phyloP scores from a whole-genome alignment of 352 stramenopile genomes.

The Phytophthora aleatoria region DNA sequence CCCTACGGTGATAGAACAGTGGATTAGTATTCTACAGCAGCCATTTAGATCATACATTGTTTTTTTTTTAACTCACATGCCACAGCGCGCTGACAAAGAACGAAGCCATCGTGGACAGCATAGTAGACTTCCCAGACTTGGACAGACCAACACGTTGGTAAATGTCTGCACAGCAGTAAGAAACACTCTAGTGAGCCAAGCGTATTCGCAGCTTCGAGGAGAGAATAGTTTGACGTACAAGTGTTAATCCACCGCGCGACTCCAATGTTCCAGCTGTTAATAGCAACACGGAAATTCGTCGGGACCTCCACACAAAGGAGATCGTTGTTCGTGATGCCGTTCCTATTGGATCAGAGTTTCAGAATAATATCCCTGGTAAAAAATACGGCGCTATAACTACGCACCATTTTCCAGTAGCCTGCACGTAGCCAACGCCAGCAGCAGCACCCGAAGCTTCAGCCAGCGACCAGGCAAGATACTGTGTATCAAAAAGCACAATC shows the following conservation, averaged over 20 bases:
- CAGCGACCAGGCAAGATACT: constrained; percentile 90
- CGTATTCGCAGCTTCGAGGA: not conserved
- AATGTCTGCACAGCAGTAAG: constrained; percentile 53
- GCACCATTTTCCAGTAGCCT: constrained; percentile 77
- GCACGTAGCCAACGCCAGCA: constrained; percentile 81
- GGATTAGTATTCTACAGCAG: constrained; percentile 10
- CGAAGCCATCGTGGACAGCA: constrained; percentile 74
- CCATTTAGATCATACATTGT: not conserved
- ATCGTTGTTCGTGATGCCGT: constrained; percentile 89
- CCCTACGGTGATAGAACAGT: constrained; percentile 45
- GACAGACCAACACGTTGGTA: constrained; percentile 85
- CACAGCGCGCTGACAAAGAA: constrained; percentile 88
- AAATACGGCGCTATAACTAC: constrained; percentile 1
- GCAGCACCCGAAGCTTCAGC: constrained; percentile 74
- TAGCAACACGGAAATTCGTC: constrained; percentile 85
- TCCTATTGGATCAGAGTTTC: constrained; percentile 39
- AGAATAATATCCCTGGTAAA: not conserved
- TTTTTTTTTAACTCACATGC: constrained; percentile 57
- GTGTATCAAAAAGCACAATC: constrained; percentile 4
- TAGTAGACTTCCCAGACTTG: constrained; percentile 75
- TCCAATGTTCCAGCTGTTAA: constrained; percentile 91
- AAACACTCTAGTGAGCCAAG: constrained; percentile 1
- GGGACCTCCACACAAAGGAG: constrained; percentile 85
- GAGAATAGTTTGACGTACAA: constrained; percentile 43
- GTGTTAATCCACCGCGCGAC: constrained; percentile 88